Evolutionary conservation across 1,139 yeast species (phyloP).

Genomic region (Dujonia santamariae): DNA sequence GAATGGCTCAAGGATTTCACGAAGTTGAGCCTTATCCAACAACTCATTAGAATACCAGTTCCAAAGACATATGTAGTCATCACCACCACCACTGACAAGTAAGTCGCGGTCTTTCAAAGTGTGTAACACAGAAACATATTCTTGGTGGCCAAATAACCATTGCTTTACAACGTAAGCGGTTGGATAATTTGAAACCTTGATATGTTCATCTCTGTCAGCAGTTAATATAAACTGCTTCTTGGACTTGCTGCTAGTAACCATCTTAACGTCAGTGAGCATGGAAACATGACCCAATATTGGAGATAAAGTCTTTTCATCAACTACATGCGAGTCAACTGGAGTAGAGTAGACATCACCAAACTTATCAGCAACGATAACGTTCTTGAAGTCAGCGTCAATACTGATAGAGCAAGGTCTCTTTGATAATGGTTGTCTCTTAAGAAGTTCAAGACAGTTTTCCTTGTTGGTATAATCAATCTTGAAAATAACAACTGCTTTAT

Average conservation of each 20-base stretch:
- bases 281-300: conserved; percentile 96
- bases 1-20: conserved; percentile 45
- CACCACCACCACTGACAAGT: conserved; percentile 90
- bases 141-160: conserved; percentile 84
- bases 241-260: conserved; percentile 42
- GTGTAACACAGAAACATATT: conserved; percentile 67
- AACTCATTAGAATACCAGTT: conserved; percentile 58
- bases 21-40: conserved; percentile 48
- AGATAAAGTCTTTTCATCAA: conserved; percentile 40
- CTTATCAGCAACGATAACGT: conserved; percentile 83
- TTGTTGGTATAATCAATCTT: conserved; percentile 27
- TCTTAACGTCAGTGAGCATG: conserved; percentile 74
- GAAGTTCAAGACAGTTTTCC: conserved; percentile 42
- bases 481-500: conserved; percentile 74
- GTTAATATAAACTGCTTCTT: conserved; percentile 61
- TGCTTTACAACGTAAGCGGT: conserved; percentile 72
- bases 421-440: conserved; percentile 75
- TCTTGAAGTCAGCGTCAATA: conserved; percentile 47
- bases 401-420: conserved; percentile 87
- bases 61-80: conserved; percentile 74
- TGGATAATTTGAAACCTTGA: conserved; percentile 82
- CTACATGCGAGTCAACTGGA: conserved; percentile 21
- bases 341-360: conserved; percentile 90
- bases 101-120: conserved; percentile 26
- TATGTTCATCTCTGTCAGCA: conserved; percentile 95